Evolutionary conservation across 768 basidiomycete species (phyloP).

Genomic region (Rhizopogon roseolus): DNA sequence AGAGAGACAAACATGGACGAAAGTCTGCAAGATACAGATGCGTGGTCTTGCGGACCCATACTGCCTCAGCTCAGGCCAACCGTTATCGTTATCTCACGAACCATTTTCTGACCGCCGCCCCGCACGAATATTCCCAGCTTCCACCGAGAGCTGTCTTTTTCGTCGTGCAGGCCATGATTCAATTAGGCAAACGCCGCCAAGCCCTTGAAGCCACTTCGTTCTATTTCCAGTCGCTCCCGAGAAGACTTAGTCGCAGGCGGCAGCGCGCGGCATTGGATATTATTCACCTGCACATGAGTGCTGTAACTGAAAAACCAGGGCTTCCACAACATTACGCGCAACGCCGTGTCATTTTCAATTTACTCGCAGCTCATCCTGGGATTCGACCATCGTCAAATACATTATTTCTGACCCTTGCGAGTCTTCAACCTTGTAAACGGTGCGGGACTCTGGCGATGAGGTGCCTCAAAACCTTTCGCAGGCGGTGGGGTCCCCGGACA

Average conservation of each 20-base stretch:
- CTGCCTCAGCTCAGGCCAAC: conserved; percentile 5
- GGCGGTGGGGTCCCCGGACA: conserved; percentile 51
- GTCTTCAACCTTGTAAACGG: conserved; percentile 42
- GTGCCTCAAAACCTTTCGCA: conserved; percentile 39
- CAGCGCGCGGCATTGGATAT: conserved; percentile 42
- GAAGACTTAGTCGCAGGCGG: conserved; percentile 29
- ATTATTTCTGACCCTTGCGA: conserved; percentile 51
- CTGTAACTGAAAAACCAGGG: conserved; percentile 28
- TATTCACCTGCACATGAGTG: conserved; percentile 46
- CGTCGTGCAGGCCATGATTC: conserved; percentile 44
- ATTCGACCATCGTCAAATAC: conserved; percentile 57
- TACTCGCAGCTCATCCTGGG: conserved; percentile 42
- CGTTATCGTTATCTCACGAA: conserved; percentile 36
- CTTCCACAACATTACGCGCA: conserved; percentile 40
- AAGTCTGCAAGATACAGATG: neutral
- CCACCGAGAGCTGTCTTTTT: conserved; percentile 40
- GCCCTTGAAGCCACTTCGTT: conserved; percentile 42
- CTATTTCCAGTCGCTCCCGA: conserved; percentile 49
- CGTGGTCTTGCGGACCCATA: conserved; percentile 9
- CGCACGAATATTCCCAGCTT: conserved; percentile 28
- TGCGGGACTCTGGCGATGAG: conserved; percentile 52
- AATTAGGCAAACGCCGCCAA: conserved; percentile 27
- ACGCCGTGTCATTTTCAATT: conserved; percentile 37
- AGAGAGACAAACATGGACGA: neutral
- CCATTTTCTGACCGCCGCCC: conserved; percentile 33